Evolutionary conservation across 805 yeast species (phyloP).

Genomic region (Kluyveromyces dobzhanskii): DNA sequence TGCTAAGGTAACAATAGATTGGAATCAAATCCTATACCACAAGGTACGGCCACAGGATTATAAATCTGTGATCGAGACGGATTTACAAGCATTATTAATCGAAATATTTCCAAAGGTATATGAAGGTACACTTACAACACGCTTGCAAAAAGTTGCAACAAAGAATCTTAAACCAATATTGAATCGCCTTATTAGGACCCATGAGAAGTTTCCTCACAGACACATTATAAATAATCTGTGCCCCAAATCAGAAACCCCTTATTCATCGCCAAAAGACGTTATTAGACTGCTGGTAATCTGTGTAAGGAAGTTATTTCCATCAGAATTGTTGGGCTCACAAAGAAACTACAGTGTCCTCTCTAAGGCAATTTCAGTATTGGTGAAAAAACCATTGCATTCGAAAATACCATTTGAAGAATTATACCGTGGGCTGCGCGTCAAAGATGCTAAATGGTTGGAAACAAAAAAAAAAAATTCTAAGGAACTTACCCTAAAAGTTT

Average conservation of each 20-base stretch:
- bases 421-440: constrained; percentile 24
- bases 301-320: constrained; percentile 43
- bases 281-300: constrained; percentile 36
- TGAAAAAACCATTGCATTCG: constrained; percentile 34
- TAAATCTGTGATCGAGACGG: not conserved
- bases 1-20: not conserved
- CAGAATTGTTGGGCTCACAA: constrained; percentile 42
- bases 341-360: constrained; percentile 39
- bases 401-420: constrained; percentile 28
- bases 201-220: constrained; percentile 8
- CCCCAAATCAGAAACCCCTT: constrained; percentile 14
- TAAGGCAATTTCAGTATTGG: constrained; percentile 29
- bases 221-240: constrained; percentile 11
- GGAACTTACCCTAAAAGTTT: constrained; percentile 3
- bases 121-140: not conserved
- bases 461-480: not conserved
- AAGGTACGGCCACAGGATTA: not conserved
- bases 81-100: not conserved
- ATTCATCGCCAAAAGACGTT: constrained; percentile 31
- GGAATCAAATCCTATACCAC: not conserved
- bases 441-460: constrained; percentile 48
- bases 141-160: not conserved
- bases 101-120: not conserved
- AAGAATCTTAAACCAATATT: not conserved
- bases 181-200: constrained; percentile 4